Evolutionary conservation across 768 basidiomycete genomes (phyloP).

Genomic region (Auricularia sp.): DNA sequence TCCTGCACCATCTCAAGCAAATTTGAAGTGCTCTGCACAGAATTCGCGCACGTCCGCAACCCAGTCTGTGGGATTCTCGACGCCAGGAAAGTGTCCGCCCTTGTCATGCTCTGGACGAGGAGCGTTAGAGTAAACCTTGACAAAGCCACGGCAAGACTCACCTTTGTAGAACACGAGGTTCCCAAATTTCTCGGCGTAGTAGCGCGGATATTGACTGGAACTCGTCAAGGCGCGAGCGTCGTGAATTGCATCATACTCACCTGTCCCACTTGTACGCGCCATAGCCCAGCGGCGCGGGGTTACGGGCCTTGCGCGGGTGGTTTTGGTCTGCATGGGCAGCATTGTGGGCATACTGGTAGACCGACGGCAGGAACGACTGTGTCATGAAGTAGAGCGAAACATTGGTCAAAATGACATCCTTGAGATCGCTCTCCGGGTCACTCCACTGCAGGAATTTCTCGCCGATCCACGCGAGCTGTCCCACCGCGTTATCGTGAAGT

Average conservation of each 20-base stretch:
- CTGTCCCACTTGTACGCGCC: background rate
- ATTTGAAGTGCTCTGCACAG: background rate
- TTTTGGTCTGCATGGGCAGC: background rate
- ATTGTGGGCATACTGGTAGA: slow-evolving; percentile 13
- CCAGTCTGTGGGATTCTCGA: background rate
- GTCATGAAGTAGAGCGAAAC: slow-evolving; percentile 19
- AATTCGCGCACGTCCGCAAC: background rate
- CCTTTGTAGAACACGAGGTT: background rate
- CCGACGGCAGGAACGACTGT: slow-evolving; percentile 13
- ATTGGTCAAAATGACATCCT: slow-evolving; percentile 12
- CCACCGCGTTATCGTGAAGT: slow-evolving; percentile 17
- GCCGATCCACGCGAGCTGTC: slow-evolving; percentile 19
- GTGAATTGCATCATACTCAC: background rate
- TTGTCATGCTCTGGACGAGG: background rate
- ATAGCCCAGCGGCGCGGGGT: slow-evolving; percentile 4
- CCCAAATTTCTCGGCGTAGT: background rate
- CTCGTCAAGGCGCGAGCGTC: too few species aligned
- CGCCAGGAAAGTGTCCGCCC: background rate
- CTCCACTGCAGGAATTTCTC: slow-evolving; percentile 12
- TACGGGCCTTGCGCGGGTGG: background rate
- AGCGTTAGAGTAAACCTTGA: background rate
- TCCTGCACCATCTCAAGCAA: background rate
- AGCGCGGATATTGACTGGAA: background rate
- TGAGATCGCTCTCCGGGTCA: slow-evolving; percentile 8
- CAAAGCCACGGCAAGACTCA: background rate